A percentile compares a stretch with the other conserved stretches of the same genome.
Evolutionary conservation across 2,329 filamentous ascomycete species (phyloP).

Genomic region (Pseudogymnoascus sp.): DNA sequence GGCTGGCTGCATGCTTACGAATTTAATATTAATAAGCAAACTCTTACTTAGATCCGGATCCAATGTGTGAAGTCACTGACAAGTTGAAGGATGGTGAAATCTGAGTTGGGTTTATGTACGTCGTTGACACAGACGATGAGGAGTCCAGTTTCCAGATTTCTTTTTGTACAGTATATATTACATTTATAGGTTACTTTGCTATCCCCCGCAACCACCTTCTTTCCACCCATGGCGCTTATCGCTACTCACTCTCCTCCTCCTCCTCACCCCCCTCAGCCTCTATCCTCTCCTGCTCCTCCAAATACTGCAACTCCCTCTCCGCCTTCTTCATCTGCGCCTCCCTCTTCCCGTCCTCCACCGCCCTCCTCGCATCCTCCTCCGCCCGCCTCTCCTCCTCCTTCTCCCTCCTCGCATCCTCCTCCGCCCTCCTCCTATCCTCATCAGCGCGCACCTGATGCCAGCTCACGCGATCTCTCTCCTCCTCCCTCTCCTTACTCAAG

Average conservation of each 20-base stretch:
- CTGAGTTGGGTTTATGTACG: background rate
- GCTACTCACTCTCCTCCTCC: background rate
- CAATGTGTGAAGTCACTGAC: no score
- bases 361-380: background rate
- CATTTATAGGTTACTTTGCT: background rate
- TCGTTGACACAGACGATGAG: background rate
- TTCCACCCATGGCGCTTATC: background rate
- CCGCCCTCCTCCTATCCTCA: background rate
- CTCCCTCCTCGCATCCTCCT: constrained; percentile 14
- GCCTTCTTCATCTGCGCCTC: background rate
- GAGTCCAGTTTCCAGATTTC: background rate
- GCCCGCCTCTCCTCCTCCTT: constrained; percentile 10
- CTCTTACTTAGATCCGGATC: no score
- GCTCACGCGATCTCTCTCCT: constrained; percentile 13
- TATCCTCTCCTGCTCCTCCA: constrained; percentile 1
- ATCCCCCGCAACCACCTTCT: background rate
- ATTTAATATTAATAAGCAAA: no score
- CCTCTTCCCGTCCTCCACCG: background rate
- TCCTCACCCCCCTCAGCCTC: background rate
- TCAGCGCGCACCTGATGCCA: constrained; percentile 12
- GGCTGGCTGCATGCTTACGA: no score
- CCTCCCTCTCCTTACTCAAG: constrained; percentile 15
- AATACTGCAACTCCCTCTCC: background rate
- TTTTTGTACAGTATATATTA: background rate
- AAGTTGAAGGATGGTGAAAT: no score